phyloP scores from a whole-genome alignment of 306 rosid species.

The Senna tora region DNA sequence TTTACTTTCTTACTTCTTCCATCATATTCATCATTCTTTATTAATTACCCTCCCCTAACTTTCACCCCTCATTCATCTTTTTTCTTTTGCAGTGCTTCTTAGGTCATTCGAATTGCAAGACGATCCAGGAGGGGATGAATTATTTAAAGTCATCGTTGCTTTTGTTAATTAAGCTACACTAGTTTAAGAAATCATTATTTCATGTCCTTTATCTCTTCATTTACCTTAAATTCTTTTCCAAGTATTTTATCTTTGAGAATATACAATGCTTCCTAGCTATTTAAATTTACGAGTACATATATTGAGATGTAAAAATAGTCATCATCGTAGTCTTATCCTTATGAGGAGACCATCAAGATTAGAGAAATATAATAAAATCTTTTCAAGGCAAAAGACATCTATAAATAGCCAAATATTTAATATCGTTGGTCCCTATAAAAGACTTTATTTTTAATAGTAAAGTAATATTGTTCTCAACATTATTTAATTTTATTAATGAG shows the following conservation, averaged over 20 bases:
- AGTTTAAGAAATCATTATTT: too few species aligned
- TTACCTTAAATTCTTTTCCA: neutral
- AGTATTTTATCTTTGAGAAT: neutral
- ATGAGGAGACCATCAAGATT: neutral
- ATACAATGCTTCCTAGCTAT: neutral
- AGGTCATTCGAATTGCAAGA: too few species aligned
- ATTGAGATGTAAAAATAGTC: neutral
- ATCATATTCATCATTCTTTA: neutral
- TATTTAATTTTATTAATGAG: too few species aligned
- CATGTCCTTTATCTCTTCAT: too few species aligned
- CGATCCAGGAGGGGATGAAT: too few species aligned
- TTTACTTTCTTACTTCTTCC: too few species aligned
- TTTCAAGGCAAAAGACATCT: constrained; percentile 6
- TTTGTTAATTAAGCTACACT: too few species aligned
- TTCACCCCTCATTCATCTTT: neutral
- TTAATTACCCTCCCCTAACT: neutral
- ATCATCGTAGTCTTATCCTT: neutral
- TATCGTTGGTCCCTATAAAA: constrained; percentile 3
- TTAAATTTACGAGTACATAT: neutral
- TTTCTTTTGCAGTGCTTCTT: neutral
- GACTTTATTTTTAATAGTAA: too few species aligned
- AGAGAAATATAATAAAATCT: neutral
- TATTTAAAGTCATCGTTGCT: too few species aligned
- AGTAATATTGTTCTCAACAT: too few species aligned
- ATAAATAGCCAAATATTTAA: neutral